Base-by-base conservation (phyloP, 768 basidiomycete species). In the Lactifluus volemus region DNA sequence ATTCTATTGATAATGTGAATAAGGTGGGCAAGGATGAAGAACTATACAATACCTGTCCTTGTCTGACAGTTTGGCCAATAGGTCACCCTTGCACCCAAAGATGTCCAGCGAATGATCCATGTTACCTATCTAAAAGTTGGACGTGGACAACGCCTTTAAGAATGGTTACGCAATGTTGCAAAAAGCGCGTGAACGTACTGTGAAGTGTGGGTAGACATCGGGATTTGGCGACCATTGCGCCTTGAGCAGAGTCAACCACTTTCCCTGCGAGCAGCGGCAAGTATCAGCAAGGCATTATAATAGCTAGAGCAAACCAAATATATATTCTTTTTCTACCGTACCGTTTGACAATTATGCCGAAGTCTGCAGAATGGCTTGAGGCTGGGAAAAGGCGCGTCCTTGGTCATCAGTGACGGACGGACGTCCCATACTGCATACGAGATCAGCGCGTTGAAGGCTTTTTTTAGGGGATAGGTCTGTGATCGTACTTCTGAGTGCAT, bases 171-270 rank as follows among this genome's bases (percentile, higher is more conserved):
- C 14, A 25, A 25, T 36, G 12, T 55, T 17, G 10, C 30, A 19
- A 44, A 25, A 7, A 32, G 32, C 21, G n/a, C 4, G 8, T 41
- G 30, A 10, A 56, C 81, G 59, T 69, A 89, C 89, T 39, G 88
- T 88, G 65, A 92, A 92, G 71, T 93, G 87, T 50, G 91, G 90
- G 67, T 86, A 90, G 10, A 80, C 82, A 47, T 92, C 83, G 6
- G 88, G 81, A 74, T 92, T 92, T 2, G 80, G 79, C 30, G 76
- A 81, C 91, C 91, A 93, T 65, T 85, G 83, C 0, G 91, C 89
- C 55, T 84, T 82, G 36, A 93, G 72, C 48, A 86, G 79, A 5
- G 89, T 88, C 41, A 93, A 59, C 91, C 91, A 93, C 75, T 81
- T 83, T 0, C 91, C 90, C 90, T 92, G 60, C 29, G n/a, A 41